Percentiles rank a stretch among this genome's conserved stretches.
Conservation (phyloP, 2,329 filamentous ascomycete genomes). For the Bipolaris victoriae region DNA sequence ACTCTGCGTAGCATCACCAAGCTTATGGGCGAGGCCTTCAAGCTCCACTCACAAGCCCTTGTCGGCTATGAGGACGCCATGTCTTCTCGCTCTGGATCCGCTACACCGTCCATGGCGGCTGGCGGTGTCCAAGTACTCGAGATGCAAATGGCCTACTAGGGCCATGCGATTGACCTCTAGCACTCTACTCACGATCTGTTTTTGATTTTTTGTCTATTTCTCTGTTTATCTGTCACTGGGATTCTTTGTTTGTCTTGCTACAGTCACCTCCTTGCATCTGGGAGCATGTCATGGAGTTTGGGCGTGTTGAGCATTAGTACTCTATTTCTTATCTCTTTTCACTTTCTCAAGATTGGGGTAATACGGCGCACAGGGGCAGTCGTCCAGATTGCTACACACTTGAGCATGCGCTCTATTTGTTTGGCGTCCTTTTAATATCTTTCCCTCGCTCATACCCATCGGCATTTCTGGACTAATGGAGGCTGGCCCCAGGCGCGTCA, state of each 20-base stretch:
- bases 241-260: constrained; percentile 19
- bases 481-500: constrained; percentile 48
- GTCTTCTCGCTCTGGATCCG: constrained; percentile 54
- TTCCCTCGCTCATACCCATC: constrained; percentile 47
- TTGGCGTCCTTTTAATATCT: constrained; percentile 46
- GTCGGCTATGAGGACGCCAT: constrained; percentile 89
- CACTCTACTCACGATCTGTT: constrained; percentile 16
- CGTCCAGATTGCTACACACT: constrained; percentile 42
- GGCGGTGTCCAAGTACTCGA: constrained; percentile 51
- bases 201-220: constrained; percentile 28
- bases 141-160: constrained; percentile 53
- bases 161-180: not conserved
- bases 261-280: constrained; percentile 39
- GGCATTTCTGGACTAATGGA: constrained; percentile 43
- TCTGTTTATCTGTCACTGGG: constrained; percentile 39
- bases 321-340: constrained; percentile 17
- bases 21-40: constrained; percentile 97
- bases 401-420: constrained; percentile 44
- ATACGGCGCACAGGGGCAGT: constrained; percentile 46
- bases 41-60: constrained; percentile 92
- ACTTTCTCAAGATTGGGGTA: constrained; percentile 34
- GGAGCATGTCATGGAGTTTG: constrained; percentile 39
- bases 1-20: constrained; percentile 75
- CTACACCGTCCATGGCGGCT: constrained; percentile 50
- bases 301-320: not conserved